Base-by-base conservation (phyloP, 2,329 filamentous ascomycete species). In the Didymella keratinophila region DNA sequence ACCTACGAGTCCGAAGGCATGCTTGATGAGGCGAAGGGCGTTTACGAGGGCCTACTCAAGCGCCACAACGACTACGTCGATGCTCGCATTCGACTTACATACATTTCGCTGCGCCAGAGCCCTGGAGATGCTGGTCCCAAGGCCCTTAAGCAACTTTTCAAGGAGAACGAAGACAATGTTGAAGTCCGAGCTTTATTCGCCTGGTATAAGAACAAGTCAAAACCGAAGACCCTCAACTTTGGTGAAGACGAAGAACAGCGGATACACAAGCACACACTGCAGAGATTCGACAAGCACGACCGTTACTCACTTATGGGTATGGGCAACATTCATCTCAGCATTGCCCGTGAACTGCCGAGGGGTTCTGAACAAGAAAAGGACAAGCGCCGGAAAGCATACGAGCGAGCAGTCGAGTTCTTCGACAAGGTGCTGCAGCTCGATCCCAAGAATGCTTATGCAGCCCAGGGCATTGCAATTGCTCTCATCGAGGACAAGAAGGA, bases 341-440 rank as follows among this genome's bases (percentile, higher is more conserved):
- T 92, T 61, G 95, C 95, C 10, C 88, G 95, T 67, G 96, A 99
- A 76, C 97, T 98, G 93, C 90, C 92, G 28, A 88, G 93, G 49
- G 91, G 95, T 61, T 91, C 91, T 0, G 95, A 98, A 9, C 84
- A 88, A 59, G 94, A 99, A 60, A 96, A 92, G 78, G 90, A 96
- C 70, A 97, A 96, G 80, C 89, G 93, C 52, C 90, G 89, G 56
- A 91, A 90, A 67, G 89, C 88, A 61, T 99, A 98, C 74, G 87
- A 89, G 73, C 93, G 94, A 66, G 93, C 95, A 0, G 93, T 98
- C 11, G 96, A 99, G 74, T 99, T 99, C 78, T 99, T 97, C 69
- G 95, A 98, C 75, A 99, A 99, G 79, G 94, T 94, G 4, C 82
- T 99, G 21, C 92, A 96, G 63, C 82, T 99, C n/a, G 95, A 99